phyloP scores from a whole-genome alignment of 306 rosid genomes.

The Chamaecrista fasciculata region DNA sequence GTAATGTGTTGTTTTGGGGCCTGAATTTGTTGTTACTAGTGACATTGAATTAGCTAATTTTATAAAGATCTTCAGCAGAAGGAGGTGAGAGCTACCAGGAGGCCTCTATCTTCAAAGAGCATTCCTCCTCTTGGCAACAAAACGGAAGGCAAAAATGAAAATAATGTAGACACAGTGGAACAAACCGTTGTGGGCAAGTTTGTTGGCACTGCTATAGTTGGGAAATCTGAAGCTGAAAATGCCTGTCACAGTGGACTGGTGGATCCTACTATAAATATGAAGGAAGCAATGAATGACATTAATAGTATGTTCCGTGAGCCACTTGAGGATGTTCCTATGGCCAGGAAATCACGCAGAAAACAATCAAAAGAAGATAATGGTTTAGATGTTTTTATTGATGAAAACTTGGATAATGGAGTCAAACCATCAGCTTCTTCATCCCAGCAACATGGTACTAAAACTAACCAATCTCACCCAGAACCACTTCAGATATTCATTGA shows the following conservation, averaged over 20 bases:
- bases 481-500: constrained; percentile 71
- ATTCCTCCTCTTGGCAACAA: constrained; percentile 30
- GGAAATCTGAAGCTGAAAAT: constrained; percentile 80
- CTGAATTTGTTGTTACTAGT: constrained; percentile 10
- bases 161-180: constrained; percentile 50
- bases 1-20: constrained; percentile 16
- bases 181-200: constrained; percentile 67
- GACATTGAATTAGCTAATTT: constrained; percentile 27
- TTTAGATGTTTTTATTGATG: constrained; percentile 65
- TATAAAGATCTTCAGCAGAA: constrained; percentile 34
- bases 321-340: constrained; percentile 48
- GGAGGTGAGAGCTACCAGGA: constrained; percentile 47
- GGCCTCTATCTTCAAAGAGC: constrained; percentile 34
- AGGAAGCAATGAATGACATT: constrained; percentile 86
- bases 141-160: constrained; percentile 34
- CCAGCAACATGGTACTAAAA: constrained; percentile 38
- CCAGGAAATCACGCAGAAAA: constrained; percentile 46
- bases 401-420: constrained; percentile 40
- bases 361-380: constrained; percentile 34
- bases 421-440: constrained; percentile 36
- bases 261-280: constrained; percentile 95
- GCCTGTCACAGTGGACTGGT: constrained; percentile 89
- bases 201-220: constrained; percentile 74
- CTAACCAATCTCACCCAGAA: constrained; percentile 44
- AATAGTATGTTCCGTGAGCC: constrained; percentile 87